phyloP scores from a whole-genome alignment of 257 asterid species.

The Jacaranda copaia region DNA sequence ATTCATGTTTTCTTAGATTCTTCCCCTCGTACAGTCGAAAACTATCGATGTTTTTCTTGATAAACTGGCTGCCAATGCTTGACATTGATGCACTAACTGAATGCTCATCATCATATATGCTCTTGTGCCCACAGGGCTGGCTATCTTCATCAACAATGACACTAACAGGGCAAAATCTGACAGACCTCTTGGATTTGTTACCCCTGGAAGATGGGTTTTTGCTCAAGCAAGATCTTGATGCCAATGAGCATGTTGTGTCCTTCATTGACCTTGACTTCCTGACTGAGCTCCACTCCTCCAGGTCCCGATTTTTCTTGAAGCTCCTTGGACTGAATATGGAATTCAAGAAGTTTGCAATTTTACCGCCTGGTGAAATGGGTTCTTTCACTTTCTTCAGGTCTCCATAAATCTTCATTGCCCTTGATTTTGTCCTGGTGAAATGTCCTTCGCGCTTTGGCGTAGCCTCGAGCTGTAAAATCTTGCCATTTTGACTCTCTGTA shows the following conservation, averaged over 20 bases:
- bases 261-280: constrained; percentile 77
- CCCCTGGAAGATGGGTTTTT: constrained; percentile 55
- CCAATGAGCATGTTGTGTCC: constrained; percentile 48
- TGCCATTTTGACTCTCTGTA: not conserved
- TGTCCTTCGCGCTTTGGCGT: constrained; percentile 36
- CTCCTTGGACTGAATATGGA: constrained; percentile 73
- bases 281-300: constrained; percentile 64
- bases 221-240: constrained; percentile 65
- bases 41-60: constrained; percentile 56
- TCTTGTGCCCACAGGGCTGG: constrained; percentile 36
- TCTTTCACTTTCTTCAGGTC: constrained; percentile 57
- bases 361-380: constrained; percentile 68
- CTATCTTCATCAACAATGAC: constrained; percentile 59
- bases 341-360: constrained; percentile 62
- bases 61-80: constrained; percentile 47
- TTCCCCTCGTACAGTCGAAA: constrained; percentile 46
- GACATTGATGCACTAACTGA: constrained; percentile 41
- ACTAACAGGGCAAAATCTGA: constrained; percentile 74
- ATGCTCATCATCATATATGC: constrained; percentile 31
- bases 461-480: too few species aligned
- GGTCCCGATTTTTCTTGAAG: constrained; percentile 46
- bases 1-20: constrained; percentile 42
- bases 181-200: constrained; percentile 69
- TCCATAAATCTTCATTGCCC: constrained; percentile 48
- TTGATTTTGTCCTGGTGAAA: constrained; percentile 39